Base-by-base conservation (phyloP, 106 monocot genomes). In the Narthecium ossifragum region DNA sequence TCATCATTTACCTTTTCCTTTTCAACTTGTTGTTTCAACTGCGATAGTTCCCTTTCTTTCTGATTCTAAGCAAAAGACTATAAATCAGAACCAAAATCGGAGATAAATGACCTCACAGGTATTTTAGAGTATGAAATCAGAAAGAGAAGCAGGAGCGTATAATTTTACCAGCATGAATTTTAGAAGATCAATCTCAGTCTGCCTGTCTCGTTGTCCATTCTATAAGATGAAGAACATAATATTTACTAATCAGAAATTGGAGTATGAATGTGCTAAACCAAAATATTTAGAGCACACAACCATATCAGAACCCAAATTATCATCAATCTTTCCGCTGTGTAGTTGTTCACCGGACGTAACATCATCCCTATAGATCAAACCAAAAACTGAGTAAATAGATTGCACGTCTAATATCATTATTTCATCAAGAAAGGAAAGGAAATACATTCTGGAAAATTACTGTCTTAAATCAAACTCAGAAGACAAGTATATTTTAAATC, bases 1-100 rank as follows among this genome's bases (percentile, higher is more conserved):
- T n/a, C n/a, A n/a, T 18, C 43, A 43, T 2, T 22, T 72, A 90
- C 90, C 85, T 82, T 78, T 47, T 82, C 85, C 47, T 82, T 76
- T 52, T 85, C 76, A 24, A 90, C 71, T 18, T 85, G 72, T 58
- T 67, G 75, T 59, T 73, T 85, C 47, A 90, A 59, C 37, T 60
- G 63, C 41, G 50, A 47, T 23, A 90, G 67, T 48, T 90, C 85
- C 66, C 48, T 33, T 53, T 90, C 85, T 43, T 85, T 85, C 66
- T 85, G 59, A 51, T 66, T 59, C 90, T 90, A 57, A 32, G 14
- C 46, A 66, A 50, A 34, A 20, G 60, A 6, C 59, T n/a, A 27
- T 22, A 56, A 57, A n/a, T n/a, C n/a, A n/a, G n/a, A n/a, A 8
- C 8, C 20, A 46, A 36, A 12, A 68, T 46, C 15, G 48, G 24